Evolutionary conservation across 495 filamentous ascomycete genomes (phyloP), one percentile per base, ranked within the genome.

Genomic region (Neurospora pannonica): DNA sequence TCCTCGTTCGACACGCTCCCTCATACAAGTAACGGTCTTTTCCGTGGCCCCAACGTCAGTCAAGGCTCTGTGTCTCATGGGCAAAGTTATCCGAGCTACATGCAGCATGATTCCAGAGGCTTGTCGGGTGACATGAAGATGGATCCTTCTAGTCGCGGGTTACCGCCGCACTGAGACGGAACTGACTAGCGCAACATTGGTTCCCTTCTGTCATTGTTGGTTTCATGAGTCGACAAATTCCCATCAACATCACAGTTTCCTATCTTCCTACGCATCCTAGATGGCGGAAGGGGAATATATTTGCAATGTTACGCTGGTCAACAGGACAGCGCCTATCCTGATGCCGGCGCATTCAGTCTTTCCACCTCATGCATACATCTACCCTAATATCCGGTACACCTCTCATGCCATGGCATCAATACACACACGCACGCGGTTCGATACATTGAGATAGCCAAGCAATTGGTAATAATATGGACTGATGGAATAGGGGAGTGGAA

Each of bases 1-100:
- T 38, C 74, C 24, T 39, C 78, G 9, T 79, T 81, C 37, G 78
- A 83, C 71, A 72, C 80, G 0, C 72, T 84, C 70, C 48, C 82
- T 70, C 78, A 82, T 38, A 38, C 71, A 24, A 67, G 28, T 19
- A 74, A 70, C 17, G 72, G 76, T 54, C 67, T 80, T 19, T 77
- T 80, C 70, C 77, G 78, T 17, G 70, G 74, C 9, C 72, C 72
- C 10, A 39, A 21, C 37, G 70, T 81, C 43, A 34, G 48, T 11
- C 74, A 75, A 19, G 70, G 71, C 21, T 40, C 74, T 5, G 74
- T 70, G 34, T 54, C 71, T 43, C 75, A 75, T 36, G 71, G 74
- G 39, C 37, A 40, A 38, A 71, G 71, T 17, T 75, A 76, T n/a
- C 54, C 70, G 24, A 70, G 69, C 38, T 73, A 71, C 31, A 67